Conservation (phyloP, 306 rosid genomes). For the Biancaea sappan region DNA sequence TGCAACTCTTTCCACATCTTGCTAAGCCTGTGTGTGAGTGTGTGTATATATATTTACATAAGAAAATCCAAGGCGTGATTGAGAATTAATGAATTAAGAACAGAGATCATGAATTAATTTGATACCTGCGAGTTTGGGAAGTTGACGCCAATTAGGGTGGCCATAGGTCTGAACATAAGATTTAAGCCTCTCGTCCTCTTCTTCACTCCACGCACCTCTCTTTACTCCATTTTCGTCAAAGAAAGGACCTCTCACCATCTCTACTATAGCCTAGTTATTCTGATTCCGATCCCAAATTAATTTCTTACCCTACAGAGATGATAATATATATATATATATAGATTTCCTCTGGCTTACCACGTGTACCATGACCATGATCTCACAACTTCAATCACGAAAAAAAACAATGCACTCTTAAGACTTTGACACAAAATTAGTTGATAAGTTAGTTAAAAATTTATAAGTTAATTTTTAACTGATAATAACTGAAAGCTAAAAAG, state of each 20-base stretch:
- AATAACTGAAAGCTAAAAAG: too few relatives aligned
- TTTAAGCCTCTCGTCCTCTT: slow-evolving; percentile 51
- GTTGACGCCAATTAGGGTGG: slow-evolving; percentile 54
- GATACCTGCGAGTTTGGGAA: slow-evolving; percentile 55
- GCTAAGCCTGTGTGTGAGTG: slow-evolving; percentile 60
- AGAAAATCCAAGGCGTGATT: neutral
- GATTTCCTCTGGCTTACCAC: neutral
- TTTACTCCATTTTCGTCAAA: slow-evolving; percentile 50
- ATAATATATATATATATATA: too few relatives aligned
- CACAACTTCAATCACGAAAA: neutral
- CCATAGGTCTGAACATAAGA: slow-evolving; percentile 42
- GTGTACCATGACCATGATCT: neutral
- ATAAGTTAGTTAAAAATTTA: too few relatives aligned
- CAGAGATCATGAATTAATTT: neutral
- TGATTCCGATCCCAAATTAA: neutral
- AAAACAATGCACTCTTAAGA: too few relatives aligned
- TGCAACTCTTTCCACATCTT: slow-evolving; percentile 90
- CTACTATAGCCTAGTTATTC: neutral
- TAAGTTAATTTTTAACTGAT: too few relatives aligned
- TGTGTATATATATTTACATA: too few relatives aligned
- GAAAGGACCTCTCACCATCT: slow-evolving; percentile 59
- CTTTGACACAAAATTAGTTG: too few relatives aligned
- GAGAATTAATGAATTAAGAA: neutral
- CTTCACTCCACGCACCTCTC: slow-evolving; percentile 62
- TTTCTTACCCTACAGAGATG: neutral